Evolutionary conservation across 192 early-diverging fungal species (phyloP).

Genomic region (Backusella mclennaniae): DNA sequence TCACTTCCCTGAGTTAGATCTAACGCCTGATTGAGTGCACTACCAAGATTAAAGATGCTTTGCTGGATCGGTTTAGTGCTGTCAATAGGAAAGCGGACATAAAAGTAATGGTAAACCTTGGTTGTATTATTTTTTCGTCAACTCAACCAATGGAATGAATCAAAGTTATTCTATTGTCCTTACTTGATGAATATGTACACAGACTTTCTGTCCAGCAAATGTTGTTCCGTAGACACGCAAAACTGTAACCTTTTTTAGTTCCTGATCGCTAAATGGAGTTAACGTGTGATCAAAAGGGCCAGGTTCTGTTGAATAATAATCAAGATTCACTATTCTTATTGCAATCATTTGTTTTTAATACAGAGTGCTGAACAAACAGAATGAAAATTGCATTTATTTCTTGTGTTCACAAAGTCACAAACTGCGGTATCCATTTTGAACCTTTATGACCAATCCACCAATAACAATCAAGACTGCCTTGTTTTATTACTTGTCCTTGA

Average conservation of each 20-base stretch:
- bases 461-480: not conserved
- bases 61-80: constrained; percentile 16
- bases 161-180: constrained; percentile 7
- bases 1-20: constrained; percentile 43
- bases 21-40: constrained; percentile 70
- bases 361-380: not conserved
- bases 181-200: constrained; percentile 85
- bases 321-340: constrained; percentile 64
- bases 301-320: constrained; percentile 54
- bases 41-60: constrained; percentile 54
- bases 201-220: constrained; percentile 64
- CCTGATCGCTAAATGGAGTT: constrained; percentile 37
- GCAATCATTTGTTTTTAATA: not conserved
- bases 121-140: not conserved
- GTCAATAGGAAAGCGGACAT: constrained; percentile 64
- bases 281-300: constrained; percentile 38
- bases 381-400: not conserved
- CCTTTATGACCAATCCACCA: not conserved
- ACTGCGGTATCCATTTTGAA: too few relatives aligned
- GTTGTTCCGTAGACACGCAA: constrained; percentile 83
- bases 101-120: constrained; percentile 80
- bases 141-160: constrained; percentile 2
- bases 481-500: not conserved
- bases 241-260: constrained; percentile 59
- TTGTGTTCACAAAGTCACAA: not conserved